These are phyloP conservation scores for Scorias spongiosa DNA, from an alignment of 2,329 filamentous ascomycete genomes.

Conservation along the genomic window DNA sequence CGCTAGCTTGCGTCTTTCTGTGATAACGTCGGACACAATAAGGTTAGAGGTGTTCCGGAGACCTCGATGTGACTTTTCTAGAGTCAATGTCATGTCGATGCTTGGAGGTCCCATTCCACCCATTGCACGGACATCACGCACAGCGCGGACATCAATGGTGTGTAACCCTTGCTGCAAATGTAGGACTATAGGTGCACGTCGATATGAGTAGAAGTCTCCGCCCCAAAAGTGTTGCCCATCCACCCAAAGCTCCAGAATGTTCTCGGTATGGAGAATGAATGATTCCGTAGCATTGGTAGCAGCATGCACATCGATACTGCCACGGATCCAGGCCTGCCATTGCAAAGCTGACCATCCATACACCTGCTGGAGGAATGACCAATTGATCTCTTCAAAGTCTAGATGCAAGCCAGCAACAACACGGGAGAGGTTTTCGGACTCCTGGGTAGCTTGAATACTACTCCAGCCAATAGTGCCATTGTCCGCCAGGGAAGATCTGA, in stretches of 20 bases:
- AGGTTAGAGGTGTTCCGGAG: constrained; percentile 18
- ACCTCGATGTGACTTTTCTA: constrained; percentile 9
- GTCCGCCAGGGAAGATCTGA: constrained; percentile 34
- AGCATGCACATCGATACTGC: constrained; percentile 22
- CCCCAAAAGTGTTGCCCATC: constrained; percentile 39
- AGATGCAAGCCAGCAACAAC: constrained; percentile 25
- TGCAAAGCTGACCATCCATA: constrained; percentile 46
- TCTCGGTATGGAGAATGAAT: constrained; percentile 31
- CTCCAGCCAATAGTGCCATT: constrained; percentile 39
- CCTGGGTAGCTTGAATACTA: constrained; percentile 19
- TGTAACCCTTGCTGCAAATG: constrained; percentile 35
- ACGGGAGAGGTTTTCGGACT: constrained; percentile 1
- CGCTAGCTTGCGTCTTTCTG: constrained; percentile 27
- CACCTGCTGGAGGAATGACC: constrained; percentile 35
- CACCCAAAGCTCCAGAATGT: constrained; percentile 38
- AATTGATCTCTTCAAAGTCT: constrained; percentile 36
- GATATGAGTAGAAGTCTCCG: constrained; percentile 40
- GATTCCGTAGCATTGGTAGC: constrained; percentile 8
- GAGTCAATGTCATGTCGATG: constrained; percentile 27
- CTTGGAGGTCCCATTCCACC: constrained; percentile 35
- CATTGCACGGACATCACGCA: constrained; percentile 42
- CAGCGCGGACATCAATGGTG: constrained; percentile 36
- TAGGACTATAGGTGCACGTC: constrained; percentile 35
- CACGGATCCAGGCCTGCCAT: constrained; percentile 43
- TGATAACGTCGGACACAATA: constrained; percentile 37